Evolutionary conservation across 1,139 yeast species (phyloP).

Genomic region (Pichiaceae sp.): DNA sequence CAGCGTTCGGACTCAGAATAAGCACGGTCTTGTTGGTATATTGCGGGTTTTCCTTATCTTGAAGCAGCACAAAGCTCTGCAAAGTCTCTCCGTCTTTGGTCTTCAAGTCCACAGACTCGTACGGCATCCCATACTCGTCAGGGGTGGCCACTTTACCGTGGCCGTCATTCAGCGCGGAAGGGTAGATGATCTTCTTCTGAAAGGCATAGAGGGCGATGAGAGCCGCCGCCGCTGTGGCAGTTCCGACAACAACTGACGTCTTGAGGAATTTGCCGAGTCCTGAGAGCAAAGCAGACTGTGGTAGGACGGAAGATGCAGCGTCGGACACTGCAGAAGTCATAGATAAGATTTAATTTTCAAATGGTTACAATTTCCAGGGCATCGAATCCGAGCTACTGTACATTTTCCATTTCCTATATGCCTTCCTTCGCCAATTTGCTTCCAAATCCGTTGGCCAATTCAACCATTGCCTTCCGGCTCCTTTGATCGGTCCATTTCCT

Average conservation of each 20-base stretch:
- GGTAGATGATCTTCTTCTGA: slow-evolving; percentile 71
- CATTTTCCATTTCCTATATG: too few species aligned
- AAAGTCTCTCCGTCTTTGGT: slow-evolving; percentile 62
- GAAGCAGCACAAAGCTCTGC: slow-evolving; percentile 40
- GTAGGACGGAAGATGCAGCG: too few species aligned
- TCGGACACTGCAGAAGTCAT: too few species aligned
- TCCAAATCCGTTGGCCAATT: too few species aligned
- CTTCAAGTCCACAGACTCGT: slow-evolving; percentile 47
- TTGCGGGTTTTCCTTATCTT: slow-evolving; percentile 31
- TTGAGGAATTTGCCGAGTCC: not conserved
- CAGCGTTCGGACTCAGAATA: slow-evolving; percentile 88
- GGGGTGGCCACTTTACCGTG: slow-evolving; percentile 75
- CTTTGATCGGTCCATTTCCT: too few species aligned
- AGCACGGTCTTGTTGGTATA: slow-evolving; percentile 64
- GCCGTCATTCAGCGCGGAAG: slow-evolving; percentile 74
- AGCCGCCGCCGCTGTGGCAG: slow-evolving; percentile 24
- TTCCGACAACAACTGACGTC: slow-evolving; percentile 5
- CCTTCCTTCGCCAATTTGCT: too few species aligned
- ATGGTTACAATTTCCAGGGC: too few species aligned
- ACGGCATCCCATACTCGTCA: slow-evolving; percentile 60
- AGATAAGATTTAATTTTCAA: too few species aligned
- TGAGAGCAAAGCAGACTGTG: not conserved
- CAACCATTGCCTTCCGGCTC: too few species aligned
- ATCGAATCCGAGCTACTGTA: too few species aligned
- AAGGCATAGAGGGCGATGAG: slow-evolving; percentile 53